A percentile compares a stretch with the other conserved stretches of the same genome.
Evolutionary conservation across 2,329 filamentous ascomycete genomes (phyloP).

Genomic region (Ceratocystis huliohia): DNA sequence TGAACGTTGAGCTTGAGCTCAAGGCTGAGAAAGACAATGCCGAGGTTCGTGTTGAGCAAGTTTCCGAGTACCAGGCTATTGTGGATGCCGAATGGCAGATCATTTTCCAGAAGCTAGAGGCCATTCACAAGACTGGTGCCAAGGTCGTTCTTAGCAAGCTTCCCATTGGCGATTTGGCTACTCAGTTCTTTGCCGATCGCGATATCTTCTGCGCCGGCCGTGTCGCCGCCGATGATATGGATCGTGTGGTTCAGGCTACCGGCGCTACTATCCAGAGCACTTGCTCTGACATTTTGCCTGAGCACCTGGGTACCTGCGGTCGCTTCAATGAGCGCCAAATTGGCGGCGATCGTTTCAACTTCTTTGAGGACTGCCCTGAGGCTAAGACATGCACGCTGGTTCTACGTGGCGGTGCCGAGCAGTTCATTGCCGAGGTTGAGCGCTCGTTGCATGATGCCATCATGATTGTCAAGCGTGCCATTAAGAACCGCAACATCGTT

Average conservation of each 20-base stretch:
- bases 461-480: constrained; percentile 98
- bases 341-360: constrained; percentile 93
- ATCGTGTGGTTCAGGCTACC: constrained; percentile 88
- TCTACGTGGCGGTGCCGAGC: constrained; percentile 88
- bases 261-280: constrained; percentile 88
- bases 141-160: constrained; percentile 96
- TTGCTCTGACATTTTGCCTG: constrained; percentile 81
- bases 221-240: constrained; percentile 82
- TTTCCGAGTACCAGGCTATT: constrained; percentile 97
- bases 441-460: constrained; percentile 96
- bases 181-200: constrained; percentile 94
- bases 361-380: constrained; percentile 90
- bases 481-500: constrained; percentile 88
- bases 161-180: constrained; percentile 92
- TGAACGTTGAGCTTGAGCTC: constrained; percentile 95
- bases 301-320: constrained; percentile 85
- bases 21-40: constrained; percentile 99
- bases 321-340: constrained; percentile 92
- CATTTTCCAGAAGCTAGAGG: constrained; percentile 98
- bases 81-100: constrained; percentile 99
- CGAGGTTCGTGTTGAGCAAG: constrained; percentile 93
- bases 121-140: constrained; percentile 81
- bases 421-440: constrained; percentile 98
- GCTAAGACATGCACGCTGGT: constrained; percentile 96
- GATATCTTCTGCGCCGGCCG: constrained; percentile 97